These are phyloP conservation scores for Silene conica DNA, from an alignment of 148 eudicot species.

Conservation along the genomic window DNA sequence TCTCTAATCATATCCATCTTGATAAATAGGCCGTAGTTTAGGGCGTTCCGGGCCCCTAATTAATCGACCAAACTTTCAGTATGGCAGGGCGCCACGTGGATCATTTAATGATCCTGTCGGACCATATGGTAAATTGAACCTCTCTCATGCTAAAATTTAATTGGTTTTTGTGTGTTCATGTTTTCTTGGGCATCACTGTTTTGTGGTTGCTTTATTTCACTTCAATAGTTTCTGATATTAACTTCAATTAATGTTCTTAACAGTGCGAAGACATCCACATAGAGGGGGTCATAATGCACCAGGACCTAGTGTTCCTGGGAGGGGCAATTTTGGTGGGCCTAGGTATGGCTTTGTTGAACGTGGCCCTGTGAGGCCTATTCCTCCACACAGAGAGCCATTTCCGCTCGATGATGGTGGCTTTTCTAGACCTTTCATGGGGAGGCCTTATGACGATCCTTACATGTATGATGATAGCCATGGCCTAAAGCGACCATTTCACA, in stretches of 20 bases:
- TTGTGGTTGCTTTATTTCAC: not conserved
- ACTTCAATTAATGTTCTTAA: not conserved
- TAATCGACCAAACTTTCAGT: slow-evolving; percentile 44
- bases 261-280: slow-evolving; percentile 60
- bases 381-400: slow-evolving; percentile 52
- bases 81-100: slow-evolving; percentile 51
- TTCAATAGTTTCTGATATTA: not conserved
- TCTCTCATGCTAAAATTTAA: not conserved
- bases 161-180: not conserved
- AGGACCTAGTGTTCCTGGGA: slow-evolving; percentile 30
- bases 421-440: slow-evolving; percentile 43
- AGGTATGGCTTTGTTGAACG: slow-evolving; percentile 48
- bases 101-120: slow-evolving; percentile 45
- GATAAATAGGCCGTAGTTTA: slow-evolving; percentile 50
- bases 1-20: slow-evolving; percentile 12
- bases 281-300: slow-evolving; percentile 40
- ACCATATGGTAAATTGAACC: slow-evolving; percentile 44
- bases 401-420: slow-evolving; percentile 49
- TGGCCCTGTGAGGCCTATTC: slow-evolving; percentile 37
- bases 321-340: slow-evolving; percentile 45
- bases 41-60: slow-evolving; percentile 42
- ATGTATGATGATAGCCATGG: slow-evolving; percentile 56
- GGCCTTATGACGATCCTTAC: slow-evolving; percentile 64
- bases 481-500: slow-evolving; percentile 55
- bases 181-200: not conserved